Conservation (phyloP, 2,329 filamentous ascomycete species). For the Scedosporium apiospermum region DNA sequence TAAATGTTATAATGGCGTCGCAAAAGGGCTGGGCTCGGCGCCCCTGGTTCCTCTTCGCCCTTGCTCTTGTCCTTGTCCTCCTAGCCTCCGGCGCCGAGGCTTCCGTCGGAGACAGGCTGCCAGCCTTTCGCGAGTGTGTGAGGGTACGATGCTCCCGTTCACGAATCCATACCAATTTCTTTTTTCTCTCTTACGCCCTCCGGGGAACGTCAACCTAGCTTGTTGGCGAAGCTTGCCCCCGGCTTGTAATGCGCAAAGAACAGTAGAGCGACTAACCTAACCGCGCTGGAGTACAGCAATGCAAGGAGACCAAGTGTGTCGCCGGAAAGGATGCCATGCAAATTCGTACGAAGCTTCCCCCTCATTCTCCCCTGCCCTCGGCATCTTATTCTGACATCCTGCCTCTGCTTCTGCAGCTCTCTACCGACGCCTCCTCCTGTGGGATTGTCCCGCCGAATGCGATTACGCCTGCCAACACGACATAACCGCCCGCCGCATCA, state of each 20-base stretch:
- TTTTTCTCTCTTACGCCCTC: not conserved
- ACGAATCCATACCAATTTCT: not conserved
- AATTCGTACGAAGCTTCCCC: slow-evolving; percentile 53
- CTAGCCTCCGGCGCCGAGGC: slow-evolving; percentile 45
- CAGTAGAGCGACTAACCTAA: not conserved
- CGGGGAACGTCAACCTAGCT: not conserved
- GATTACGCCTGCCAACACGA: slow-evolving; percentile 97
- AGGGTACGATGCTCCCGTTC: slow-evolving; percentile 42
- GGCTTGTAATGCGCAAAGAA: not conserved
- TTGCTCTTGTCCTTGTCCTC: slow-evolving; percentile 16
- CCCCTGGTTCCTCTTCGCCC: not conserved
- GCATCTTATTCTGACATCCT: slow-evolving; percentile 12
- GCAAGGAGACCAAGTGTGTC: slow-evolving; percentile 70
- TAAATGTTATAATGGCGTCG: not conserved
- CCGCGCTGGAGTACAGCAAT: slow-evolving; percentile 50
- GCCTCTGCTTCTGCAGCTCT: slow-evolving; percentile 47
- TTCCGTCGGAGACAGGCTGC: slow-evolving; percentile 74
- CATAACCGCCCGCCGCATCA: slow-evolving; percentile 63
- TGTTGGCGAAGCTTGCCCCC: not conserved
- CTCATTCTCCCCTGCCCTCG: slow-evolving; percentile 6
- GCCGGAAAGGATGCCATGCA: slow-evolving; percentile 41
- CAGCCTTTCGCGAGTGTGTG: slow-evolving; percentile 81
- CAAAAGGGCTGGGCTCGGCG: slow-evolving; percentile 1
- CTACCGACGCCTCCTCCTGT: slow-evolving; percentile 77
- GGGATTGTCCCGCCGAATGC: slow-evolving; percentile 89